Percentiles rank a stretch among this genome's conserved stretches.
These are phyloP conservation scores for Pyrus communis DNA, from an alignment of 306 rosid genomes.

Conservation along the genomic window DNA sequence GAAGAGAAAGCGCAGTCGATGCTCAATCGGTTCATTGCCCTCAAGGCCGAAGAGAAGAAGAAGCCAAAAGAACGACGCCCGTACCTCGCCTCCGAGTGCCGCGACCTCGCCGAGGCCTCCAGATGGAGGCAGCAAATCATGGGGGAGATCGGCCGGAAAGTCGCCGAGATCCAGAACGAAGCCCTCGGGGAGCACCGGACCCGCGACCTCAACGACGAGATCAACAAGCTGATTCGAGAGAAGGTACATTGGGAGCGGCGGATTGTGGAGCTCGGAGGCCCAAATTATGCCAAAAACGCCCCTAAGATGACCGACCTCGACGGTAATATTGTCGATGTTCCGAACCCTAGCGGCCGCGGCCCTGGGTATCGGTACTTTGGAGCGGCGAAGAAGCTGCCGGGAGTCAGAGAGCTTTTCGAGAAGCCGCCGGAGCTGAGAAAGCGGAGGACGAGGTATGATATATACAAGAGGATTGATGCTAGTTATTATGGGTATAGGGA, in stretches of 20 bases:
- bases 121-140: conserved; percentile 89
- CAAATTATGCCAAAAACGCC: conserved; percentile 50
- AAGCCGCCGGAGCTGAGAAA: conserved; percentile 84
- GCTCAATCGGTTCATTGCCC: conserved; percentile 77
- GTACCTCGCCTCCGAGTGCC: conserved; percentile 83
- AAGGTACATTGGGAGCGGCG: conserved; percentile 87
- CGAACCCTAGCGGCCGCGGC: conserved; percentile 91
- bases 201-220: conserved; percentile 91
- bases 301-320: conserved; percentile 94
- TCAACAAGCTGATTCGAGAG: conserved; percentile 78
- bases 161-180: conserved; percentile 95
- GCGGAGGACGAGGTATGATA: conserved; percentile 77
- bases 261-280: conserved; percentile 82
- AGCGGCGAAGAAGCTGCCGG: conserved; percentile 83
- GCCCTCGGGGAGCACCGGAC: conserved; percentile 97
- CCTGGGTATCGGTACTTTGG: conserved; percentile 88
- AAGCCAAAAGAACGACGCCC: conserved; percentile 80
- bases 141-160: conserved; percentile 94
- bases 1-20: conserved; percentile 67
- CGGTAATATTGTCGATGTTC: conserved; percentile 89
- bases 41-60: conserved; percentile 90
- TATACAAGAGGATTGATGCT: conserved; percentile 75
- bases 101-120: conserved; percentile 89
- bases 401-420: conserved; percentile 76
- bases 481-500: conserved; percentile 87